phyloP scores from a whole-genome alignment of 2,329 filamentous ascomycete species.

The Bipolaris victoriae region DNA sequence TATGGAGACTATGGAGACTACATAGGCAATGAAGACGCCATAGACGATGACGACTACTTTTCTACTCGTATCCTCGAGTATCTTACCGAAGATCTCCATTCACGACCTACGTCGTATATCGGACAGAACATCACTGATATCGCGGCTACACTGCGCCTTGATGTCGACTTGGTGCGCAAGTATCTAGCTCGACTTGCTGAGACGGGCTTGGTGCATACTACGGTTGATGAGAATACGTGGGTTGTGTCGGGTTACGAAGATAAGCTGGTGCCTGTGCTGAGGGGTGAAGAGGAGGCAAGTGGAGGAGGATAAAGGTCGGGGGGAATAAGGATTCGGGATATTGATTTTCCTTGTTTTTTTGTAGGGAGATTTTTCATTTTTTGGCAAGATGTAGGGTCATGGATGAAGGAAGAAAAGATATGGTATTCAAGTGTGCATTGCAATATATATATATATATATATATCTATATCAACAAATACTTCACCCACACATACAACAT shows the following conservation, averaged over 20 bases:
- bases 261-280: background rate
- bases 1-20: background rate
- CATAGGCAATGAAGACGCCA: background rate
- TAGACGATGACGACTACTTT: background rate
- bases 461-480: no score
- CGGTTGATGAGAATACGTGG: conserved; percentile 24
- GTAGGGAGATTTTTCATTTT: no score
- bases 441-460: no score
- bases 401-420: no score
- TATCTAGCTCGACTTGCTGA: conserved; percentile 11
- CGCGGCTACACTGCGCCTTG: conserved; percentile 10
- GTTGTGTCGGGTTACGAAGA: conserved; percentile 15
- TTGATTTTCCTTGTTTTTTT: no score
- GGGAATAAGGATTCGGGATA: no score
- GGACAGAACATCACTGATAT: conserved; percentile 18
- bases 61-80: conserved; percentile 16
- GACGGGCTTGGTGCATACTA: conserved; percentile 21
- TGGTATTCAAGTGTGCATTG: no score
- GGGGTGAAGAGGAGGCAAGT: background rate
- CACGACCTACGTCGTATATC: conserved; percentile 27
- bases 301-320: no score
- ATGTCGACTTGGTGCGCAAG: background rate
- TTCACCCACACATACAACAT: background rate
- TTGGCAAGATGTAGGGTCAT: no score
- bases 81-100: conserved; percentile 20